Base-by-base conservation (phyloP, 2,329 filamentous ascomycete species). In the Aspergillus oerlinghausenensis region DNA sequence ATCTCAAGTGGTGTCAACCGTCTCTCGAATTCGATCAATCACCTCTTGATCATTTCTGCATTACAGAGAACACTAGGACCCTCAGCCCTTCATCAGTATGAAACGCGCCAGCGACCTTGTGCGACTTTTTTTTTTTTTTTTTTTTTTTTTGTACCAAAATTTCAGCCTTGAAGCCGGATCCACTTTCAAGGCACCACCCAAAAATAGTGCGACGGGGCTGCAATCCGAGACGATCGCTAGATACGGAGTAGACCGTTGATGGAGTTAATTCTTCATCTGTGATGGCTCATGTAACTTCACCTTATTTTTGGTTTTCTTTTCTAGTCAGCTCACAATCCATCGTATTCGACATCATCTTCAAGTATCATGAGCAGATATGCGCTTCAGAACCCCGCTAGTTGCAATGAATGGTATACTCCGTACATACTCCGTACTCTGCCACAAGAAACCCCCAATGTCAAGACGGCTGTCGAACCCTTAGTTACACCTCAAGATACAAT, bases 401-500 rank as follows among this genome's bases (percentile, higher is more conserved):
- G 32, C 14, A 38, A 17, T 38, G 14, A 17, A 7, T 38, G 32
- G 2, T 38, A 35, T 35, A n/a, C 32, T 38, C 32, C 5, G 11
- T 35, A 35, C 32, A 35, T 35, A n/a, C 32, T 38, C 32, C 5
- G 11, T 35, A 35, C 32, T 35, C 32, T 17, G 11, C 11, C 32
- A 35, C 11, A 35, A 35, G 32, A 35, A 17, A 1, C 4, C 32
- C 32, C 32, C 17, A 6, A 35, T 14, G 11, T 14, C 11, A 35
- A 35, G 32, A 35, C 32, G 17, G 14, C 14, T 17, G 4, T 35
- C 32, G 2, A 5, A 21, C 40, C 8, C n/a, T n/a, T 11, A 43
- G 0, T 58, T 52, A 60, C 11, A 49, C 23, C 17, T 63, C 60
- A 45, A 68, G 59, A 58, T 69, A 70, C 47, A 76, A 58, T 57